These are phyloP conservation scores for Pythium coloratum DNA, from an alignment of 352 stramenopile species.

Conservation along the genomic window DNA sequence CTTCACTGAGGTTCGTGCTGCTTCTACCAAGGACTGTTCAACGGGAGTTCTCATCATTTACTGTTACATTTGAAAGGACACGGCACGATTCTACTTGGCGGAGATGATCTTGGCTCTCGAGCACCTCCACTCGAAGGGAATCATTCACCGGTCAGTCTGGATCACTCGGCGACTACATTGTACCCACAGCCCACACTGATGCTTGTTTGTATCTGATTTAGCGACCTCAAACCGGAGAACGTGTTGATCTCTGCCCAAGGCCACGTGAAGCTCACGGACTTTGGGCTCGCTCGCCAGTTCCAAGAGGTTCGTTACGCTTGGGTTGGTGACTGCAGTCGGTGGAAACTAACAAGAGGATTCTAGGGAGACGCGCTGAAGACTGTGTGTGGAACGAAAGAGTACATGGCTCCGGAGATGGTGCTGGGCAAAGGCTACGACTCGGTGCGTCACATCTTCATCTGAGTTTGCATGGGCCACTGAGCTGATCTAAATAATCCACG, in stretches of 20 bases:
- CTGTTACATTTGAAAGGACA: constrained; percentile 38
- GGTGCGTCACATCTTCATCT: constrained; percentile 28
- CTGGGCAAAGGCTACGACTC: constrained; percentile 80
- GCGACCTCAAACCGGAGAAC: constrained; percentile 92
- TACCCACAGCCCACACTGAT: background rate
- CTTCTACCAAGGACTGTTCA: background rate
- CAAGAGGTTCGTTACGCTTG: constrained; percentile 33
- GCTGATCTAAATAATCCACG: background rate
- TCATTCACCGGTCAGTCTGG: constrained; percentile 71
- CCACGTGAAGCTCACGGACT: constrained; percentile 91
- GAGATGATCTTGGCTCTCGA: constrained; percentile 86
- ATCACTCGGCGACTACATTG: background rate
- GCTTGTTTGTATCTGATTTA: constrained; percentile 19
- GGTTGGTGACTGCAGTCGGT: background rate
- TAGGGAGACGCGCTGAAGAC: constrained; percentile 70
- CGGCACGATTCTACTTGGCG: constrained; percentile 73
- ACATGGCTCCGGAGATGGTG: constrained; percentile 87
- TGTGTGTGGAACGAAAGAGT: constrained; percentile 83
- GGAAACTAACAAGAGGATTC: background rate
- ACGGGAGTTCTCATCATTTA: background rate
- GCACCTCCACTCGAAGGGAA: constrained; percentile 75
- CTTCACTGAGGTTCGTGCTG: constrained; percentile 52
- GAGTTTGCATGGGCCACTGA: background rate
- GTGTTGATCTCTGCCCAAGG: constrained; percentile 89
- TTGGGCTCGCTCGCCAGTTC: constrained; percentile 85